Percentiles rank a stretch among this genome's conserved stretches.
phyloP scores from a whole-genome alignment of 1,139 yeast genomes.

The Sugiyamaella neomexicana region DNA sequence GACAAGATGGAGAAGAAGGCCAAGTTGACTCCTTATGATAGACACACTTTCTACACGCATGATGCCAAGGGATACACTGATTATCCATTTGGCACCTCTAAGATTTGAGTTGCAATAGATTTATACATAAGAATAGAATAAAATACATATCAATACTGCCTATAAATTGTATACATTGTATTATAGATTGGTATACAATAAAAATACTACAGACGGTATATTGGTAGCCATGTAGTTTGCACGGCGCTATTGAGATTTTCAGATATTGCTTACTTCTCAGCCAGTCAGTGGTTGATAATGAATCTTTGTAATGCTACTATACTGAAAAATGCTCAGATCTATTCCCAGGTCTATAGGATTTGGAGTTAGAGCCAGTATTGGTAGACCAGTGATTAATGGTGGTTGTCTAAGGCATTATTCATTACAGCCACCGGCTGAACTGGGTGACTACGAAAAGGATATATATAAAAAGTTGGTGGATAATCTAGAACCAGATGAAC shows the following conservation, averaged over 20 bases:
- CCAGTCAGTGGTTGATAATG: slow-evolving; percentile 1
- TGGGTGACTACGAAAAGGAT: slow-evolving; percentile 65
- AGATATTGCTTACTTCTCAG: neutral
- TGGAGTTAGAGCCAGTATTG: neutral
- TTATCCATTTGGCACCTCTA: slow-evolving; percentile 26
- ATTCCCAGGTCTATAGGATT: neutral
- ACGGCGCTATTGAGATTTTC: slow-evolving; percentile 4
- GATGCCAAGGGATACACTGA: slow-evolving; percentile 41
- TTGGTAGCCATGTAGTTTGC: neutral
- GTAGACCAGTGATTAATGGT: neutral
- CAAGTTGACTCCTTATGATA: slow-evolving; percentile 37
- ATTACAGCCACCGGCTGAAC: slow-evolving; percentile 12
- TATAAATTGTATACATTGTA: no score
- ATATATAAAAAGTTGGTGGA: slow-evolving; percentile 57
- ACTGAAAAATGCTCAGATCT: neutral
- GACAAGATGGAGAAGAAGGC: slow-evolving; percentile 42
- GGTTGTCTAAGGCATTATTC: slow-evolving; percentile 1
- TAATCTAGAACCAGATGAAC: slow-evolving; percentile 56
- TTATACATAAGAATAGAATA: no score
- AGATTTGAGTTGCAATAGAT: neutral
- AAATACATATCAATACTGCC: no score
- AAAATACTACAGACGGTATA: neutral
- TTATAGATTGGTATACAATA: no score
- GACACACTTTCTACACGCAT: slow-evolving; percentile 41
- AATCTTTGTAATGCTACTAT: neutral